Base-by-base conservation (phyloP, 1,284 basidiomycete genomes). In the Fomitopsis schrenkii region DNA sequence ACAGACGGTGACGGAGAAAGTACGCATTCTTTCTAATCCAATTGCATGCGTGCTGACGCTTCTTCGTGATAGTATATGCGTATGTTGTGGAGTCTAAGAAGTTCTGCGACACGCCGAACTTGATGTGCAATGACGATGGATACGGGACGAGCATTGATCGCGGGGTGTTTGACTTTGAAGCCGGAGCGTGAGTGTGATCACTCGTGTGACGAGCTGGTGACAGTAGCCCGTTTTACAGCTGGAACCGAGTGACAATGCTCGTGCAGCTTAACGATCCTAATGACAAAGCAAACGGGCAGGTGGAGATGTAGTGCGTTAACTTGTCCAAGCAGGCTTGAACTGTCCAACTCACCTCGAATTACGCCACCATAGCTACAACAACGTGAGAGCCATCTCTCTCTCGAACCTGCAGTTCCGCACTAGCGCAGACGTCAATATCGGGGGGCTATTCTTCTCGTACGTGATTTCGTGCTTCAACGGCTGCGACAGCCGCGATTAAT, bases 171-270 rank as follows among this genome's bases (percentile, higher is more conserved):
- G 66, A 65, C 19, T 79, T 79, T 62, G 69, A 72, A 6, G 71
- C 78, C 61, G 86, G 83, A 71, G 75, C 80, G 87, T 90, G 67
- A 67, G 84, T 77, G 6, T 17, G 9, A 15, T 22, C 46, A 3
- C 15, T 28, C 42, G 3, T 50, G 28, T 36, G 41, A 28, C 22
- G 44, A 42, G 19, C 12, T 38, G 12, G 17, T 59, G 2, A 59
- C 59, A 40, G 10, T 26, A 28, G 15, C 22, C 30, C 12, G 3
- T 55, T 46, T 52, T 22, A 26, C 57, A 74, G 73, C 52, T 74
- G 73, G 73, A 71, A 71, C 44, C 63, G 66, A 10, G 66, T 74
- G 5, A 67, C 70, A 5, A 64, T 74, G 53, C 63, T 73, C 17
- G 72, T 73, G 1, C 67, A 69, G 7, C 60, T 74, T 36, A 74